Evolutionary conservation across 768 basidiomycete genomes (phyloP), one percentile per base, ranked within the genome.

Genomic region (Crucibulum laeve): DNA sequence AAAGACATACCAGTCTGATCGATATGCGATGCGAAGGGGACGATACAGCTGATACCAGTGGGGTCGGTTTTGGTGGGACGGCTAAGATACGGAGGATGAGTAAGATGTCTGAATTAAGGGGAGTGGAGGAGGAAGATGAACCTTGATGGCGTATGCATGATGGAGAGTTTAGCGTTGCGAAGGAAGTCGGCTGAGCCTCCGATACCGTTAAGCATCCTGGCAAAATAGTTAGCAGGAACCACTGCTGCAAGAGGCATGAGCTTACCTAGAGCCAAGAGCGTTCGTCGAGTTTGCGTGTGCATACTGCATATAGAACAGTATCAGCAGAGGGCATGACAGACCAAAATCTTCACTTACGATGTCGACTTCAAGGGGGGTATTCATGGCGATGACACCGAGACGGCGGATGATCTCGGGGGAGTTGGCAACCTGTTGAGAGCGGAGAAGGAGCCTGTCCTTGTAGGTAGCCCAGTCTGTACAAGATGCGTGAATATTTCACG

Each of bases 201-300:
- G 25, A 75, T 53, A 10, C 73, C 72, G 47, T 75, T 75, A 36
- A 75, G 54, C 73, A 75, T 75, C 28, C 73, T 61, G 25, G 18
- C 11, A 1, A 25, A 15, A 18, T 2, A 28, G 14, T 42, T 25
- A 25, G 8, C 25, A 21, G 30, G 2, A 40, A 22, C 2, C 14
- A 11, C 13, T 14, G 21, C 23, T 10, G 17, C n/a, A 17, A 11
- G 8, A 47, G 46, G 14, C 37, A 4, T 25, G 24, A 40, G 10
- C 30, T 3, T 11, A 60, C 61, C 60, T 48, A 1, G 71, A 73
- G 17, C 73, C 72, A n/a, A 73, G 61, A 2, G 71, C 72, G 45
- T 68, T 68, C 0, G 73, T 75, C n/a, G 71, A 73, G 58, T 75
- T 75, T 3, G 73, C 73, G 41, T 75, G 73, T 8, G 65, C 72